phyloP scores from a whole-genome alignment of 2,329 filamentous ascomycete species.

The Pseudocercospora pini-densiflorae region DNA sequence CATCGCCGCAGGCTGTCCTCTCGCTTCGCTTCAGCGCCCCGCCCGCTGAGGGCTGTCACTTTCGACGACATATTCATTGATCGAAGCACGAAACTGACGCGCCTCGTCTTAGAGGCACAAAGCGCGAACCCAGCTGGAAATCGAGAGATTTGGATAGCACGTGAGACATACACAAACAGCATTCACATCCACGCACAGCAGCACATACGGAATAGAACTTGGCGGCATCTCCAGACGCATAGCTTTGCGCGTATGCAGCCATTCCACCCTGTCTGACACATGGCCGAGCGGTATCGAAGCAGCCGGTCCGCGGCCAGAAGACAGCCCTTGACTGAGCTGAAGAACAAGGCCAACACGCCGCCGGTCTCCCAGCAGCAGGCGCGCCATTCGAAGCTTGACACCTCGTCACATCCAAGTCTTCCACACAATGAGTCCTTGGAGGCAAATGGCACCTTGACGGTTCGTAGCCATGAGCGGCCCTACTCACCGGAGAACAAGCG shows the following conservation, averaged over 20 bases:
- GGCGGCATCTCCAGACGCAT: constrained; percentile 14
- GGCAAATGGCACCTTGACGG: constrained; percentile 48
- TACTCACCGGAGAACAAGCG: constrained; percentile 55
- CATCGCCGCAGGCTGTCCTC: constrained; percentile 26
- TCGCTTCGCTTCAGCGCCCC: constrained; percentile 21
- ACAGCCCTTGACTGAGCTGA: constrained; percentile 38
- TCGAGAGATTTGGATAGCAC: constrained; percentile 27
- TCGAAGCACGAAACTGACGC: constrained; percentile 19
- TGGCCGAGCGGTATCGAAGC: constrained; percentile 39
- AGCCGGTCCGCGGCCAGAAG: constrained; percentile 30
- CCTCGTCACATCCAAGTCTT: constrained; percentile 29
- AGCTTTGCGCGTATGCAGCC: constrained; percentile 18
- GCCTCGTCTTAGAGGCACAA: constrained; percentile 8
- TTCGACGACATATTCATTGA: constrained; percentile 31
- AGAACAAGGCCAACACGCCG: constrained; percentile 37
- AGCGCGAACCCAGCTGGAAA: constrained; percentile 10
- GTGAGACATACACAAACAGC: constrained; percentile 18
- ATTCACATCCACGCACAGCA: constrained; percentile 19
- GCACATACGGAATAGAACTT: constrained; percentile 14
- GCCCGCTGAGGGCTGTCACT: constrained; percentile 14
- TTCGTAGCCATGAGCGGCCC: constrained; percentile 42
- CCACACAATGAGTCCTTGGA: constrained; percentile 53
- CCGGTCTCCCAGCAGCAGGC: constrained; percentile 27
- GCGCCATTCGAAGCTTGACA: constrained; percentile 26
- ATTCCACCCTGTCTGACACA: constrained; percentile 18